Conservation (phyloP, 208 protist species). For the Naegleria gruberi region DNA sequence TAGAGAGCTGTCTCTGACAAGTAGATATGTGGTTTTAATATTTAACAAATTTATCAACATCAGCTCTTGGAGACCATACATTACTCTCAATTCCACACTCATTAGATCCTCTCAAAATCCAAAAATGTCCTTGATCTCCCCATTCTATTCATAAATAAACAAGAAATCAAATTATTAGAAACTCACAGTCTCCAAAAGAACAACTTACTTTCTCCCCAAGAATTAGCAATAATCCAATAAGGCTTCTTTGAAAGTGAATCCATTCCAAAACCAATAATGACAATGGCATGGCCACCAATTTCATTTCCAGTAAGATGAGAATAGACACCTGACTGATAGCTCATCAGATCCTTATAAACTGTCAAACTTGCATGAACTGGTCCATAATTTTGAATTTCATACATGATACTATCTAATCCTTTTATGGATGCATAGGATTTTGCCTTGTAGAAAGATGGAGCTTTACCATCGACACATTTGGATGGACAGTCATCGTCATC, state of each 20-base stretch:
- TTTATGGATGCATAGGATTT: neutral
- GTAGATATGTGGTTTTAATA: neutral
- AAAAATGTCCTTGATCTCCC: constrained; percentile 50
- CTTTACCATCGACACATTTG: neutral
- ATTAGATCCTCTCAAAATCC: constrained; percentile 35
- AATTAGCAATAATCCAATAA: constrained; percentile 61
- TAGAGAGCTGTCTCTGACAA: too few relatives aligned
- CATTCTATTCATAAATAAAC: too few relatives aligned
- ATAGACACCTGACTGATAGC: neutral
- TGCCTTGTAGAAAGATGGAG: neutral
- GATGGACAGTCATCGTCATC: neutral
- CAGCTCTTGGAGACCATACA: neutral
- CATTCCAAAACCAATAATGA: neutral
- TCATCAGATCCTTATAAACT: constrained; percentile 52
- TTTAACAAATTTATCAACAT: neutral
- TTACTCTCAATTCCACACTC: neutral
- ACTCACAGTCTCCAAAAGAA: too few relatives aligned
- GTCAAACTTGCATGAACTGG: constrained; percentile 70
- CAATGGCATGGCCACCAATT: neutral
- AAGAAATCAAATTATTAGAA: too few relatives aligned
- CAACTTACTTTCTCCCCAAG: constrained; percentile 46
- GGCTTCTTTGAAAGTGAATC: constrained; percentile 32
- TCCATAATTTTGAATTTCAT: constrained; percentile 65
- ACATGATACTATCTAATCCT: constrained; percentile 42
- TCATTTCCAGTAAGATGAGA: constrained; percentile 40